phyloP scores from a whole-genome alignment of 257 asterid species.

The Solanum dulcamara region DNA sequence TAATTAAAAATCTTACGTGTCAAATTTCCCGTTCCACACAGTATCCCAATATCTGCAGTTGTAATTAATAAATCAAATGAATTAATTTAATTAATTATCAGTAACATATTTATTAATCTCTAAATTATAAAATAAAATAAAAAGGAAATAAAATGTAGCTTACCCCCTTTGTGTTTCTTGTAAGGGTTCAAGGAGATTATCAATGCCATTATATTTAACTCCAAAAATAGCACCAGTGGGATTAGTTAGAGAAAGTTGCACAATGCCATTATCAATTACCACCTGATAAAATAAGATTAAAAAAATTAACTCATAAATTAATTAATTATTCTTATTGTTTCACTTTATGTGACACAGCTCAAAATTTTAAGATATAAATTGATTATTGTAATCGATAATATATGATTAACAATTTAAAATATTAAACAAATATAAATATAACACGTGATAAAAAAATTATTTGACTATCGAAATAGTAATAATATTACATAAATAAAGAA shows the following conservation, averaged over 20 bases:
- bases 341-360: too few relatives aligned
- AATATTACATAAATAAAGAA: too few relatives aligned
- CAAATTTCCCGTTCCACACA: conserved; percentile 8
- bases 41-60: conserved; percentile 26
- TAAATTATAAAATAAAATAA: too few relatives aligned
- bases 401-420: too few relatives aligned
- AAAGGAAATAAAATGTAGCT: neutral
- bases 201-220: conserved; percentile 5
- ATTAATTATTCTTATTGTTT: too few relatives aligned
- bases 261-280: conserved; percentile 13
- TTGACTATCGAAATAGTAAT: neutral
- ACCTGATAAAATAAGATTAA: conserved; percentile 6
- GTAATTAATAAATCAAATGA: neutral
- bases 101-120: too few relatives aligned
- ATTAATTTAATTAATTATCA: neutral
- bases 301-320: neutral
- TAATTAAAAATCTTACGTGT: conserved; percentile 2
- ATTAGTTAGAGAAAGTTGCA: conserved; percentile 7
- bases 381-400: too few relatives aligned
- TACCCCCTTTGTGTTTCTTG: conserved; percentile 15
- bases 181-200: conserved; percentile 5
- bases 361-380: too few relatives aligned
- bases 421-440: too few relatives aligned
- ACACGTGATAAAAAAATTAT: neutral
- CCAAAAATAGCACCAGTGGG: conserved; percentile 7